Percentiles rank a stretch among this genome's conserved stretches.
These are phyloP conservation scores for Collybiopsis confluens DNA, from an alignment of 768 basidiomycete species.

Conservation along the genomic window DNA sequence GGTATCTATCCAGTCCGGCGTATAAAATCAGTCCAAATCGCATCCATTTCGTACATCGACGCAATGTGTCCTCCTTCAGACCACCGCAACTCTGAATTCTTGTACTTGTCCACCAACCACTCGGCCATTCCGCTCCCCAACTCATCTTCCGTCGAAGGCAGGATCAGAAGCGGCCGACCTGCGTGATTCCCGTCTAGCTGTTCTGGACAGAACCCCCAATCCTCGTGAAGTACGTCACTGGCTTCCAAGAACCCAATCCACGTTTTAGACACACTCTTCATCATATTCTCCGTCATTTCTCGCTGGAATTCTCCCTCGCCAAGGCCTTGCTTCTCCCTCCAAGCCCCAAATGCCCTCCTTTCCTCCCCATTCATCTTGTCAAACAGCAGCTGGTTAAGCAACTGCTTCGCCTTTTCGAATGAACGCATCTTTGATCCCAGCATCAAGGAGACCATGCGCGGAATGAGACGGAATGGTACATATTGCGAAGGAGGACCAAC, in stretches of 20 bases:
- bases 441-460: slow-evolving; percentile 24
- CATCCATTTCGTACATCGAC: slow-evolving; percentile 39
- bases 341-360: slow-evolving; percentile 30
- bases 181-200: slow-evolving; percentile 41
- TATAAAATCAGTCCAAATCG: slow-evolving; percentile 39
- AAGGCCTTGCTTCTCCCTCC: slow-evolving; percentile 27
- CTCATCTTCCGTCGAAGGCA: slow-evolving; percentile 38
- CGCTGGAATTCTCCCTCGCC: background rate
- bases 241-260: background rate
- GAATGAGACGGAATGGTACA: slow-evolving; percentile 37
- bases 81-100: slow-evolving; percentile 34
- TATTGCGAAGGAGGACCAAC: slow-evolving; percentile 39
- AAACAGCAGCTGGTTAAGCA: slow-evolving; percentile 36
- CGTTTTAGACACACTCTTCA: slow-evolving; percentile 6
- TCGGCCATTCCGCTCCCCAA: slow-evolving; percentile 38
- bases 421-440: slow-evolving; percentile 33
- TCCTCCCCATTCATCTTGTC: slow-evolving; percentile 34
- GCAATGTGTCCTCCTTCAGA: slow-evolving; percentile 50
- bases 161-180: slow-evolving; percentile 40
- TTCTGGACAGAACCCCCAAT: slow-evolving; percentile 36
- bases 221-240: slow-evolving; percentile 1
- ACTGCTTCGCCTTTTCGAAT: slow-evolving; percentile 35
- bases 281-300: background rate
- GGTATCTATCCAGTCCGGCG: background rate
- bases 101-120: slow-evolving; percentile 43